Conservation (phyloP, 2,329 filamentous ascomycete species). For the Colletotrichum falcatum region DNA sequence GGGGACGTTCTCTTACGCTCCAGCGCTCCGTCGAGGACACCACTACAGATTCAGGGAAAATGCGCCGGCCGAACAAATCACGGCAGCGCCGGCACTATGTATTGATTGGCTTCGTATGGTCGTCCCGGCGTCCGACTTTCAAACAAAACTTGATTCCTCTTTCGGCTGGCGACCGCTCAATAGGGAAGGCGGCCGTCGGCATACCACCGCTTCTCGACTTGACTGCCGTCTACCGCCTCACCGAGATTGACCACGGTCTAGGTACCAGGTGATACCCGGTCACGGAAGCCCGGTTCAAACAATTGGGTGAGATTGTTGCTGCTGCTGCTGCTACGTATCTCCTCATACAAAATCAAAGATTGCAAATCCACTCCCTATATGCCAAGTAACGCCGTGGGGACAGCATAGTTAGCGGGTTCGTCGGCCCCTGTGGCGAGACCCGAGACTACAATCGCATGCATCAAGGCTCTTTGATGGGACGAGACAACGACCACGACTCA, state of each 20-base stretch:
- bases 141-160: conserved; percentile 3
- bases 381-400: conserved; percentile 16
- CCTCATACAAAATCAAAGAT: neutral
- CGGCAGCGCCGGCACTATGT: neutral
- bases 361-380: conserved; percentile 19
- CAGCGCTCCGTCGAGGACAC: neutral
- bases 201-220: conserved; percentile 9
- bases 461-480: conserved; percentile 15
- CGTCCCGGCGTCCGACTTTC: neutral
- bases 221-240: conserved; percentile 24
- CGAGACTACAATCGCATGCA: conserved; percentile 8
- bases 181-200: neutral
- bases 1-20: too few relatives aligned
- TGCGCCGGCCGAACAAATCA: neutral
- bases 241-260: conserved; percentile 18
- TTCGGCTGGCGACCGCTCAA: neutral
- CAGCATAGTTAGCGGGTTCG: conserved; percentile 17
- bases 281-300: conserved; percentile 19
- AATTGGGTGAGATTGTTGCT: conserved; percentile 4
- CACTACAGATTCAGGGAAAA: neutral
- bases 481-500: neutral
- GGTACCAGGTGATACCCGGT: conserved; percentile 23
- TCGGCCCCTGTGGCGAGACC: conserved; percentile 22
- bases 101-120: neutral
- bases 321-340: conserved; percentile 4